phyloP scores from a whole-genome alignment of 1,284 basidiomycete genomes.

The Meripilus lineatus region DNA sequence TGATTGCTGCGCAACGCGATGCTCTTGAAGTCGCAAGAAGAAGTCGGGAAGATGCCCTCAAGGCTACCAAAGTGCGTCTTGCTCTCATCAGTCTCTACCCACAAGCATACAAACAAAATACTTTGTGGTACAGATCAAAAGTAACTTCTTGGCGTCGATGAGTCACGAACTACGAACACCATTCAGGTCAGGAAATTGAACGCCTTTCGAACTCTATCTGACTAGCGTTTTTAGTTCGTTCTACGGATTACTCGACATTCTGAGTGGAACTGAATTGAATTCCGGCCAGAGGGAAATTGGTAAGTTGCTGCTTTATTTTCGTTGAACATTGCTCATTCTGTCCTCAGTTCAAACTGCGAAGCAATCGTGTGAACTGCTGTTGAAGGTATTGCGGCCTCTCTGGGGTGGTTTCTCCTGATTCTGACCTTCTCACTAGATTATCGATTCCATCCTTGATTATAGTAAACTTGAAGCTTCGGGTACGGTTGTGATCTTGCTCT shows the following conservation, averaged over 20 bases:
- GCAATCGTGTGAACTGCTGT: slow-evolving; percentile 63
- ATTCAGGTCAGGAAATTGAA: slow-evolving; percentile 53
- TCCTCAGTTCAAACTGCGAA: slow-evolving; percentile 63
- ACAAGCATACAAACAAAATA: no score
- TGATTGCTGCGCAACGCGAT: slow-evolving; percentile 64
- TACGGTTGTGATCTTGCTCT: slow-evolving; percentile 19
- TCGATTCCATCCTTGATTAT: slow-evolving; percentile 70
- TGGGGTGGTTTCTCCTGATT: neutral
- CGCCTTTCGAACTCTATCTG: neutral
- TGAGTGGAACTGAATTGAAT: slow-evolving; percentile 63
- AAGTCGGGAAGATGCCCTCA: slow-evolving; percentile 65
- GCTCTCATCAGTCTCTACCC: neutral
- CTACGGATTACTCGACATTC: slow-evolving; percentile 63
- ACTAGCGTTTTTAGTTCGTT: slow-evolving; percentile 55
- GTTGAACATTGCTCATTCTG: neutral
- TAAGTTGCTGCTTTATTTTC: slow-evolving; percentile 20
- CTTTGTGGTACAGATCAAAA: slow-evolving; percentile 66
- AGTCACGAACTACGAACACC: slow-evolving; percentile 69
- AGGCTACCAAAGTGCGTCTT: slow-evolving; percentile 58
- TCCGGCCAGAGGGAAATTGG: slow-evolving; percentile 64
- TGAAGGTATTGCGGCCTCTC: slow-evolving; percentile 45
- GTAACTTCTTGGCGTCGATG: slow-evolving; percentile 72
- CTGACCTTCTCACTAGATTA: slow-evolving; percentile 43
- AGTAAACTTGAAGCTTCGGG: slow-evolving; percentile 71
- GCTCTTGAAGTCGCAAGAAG: slow-evolving; percentile 61